Conservation (phyloP, 116 monocot genomes). For the Cymodocea nodosa region DNA sequence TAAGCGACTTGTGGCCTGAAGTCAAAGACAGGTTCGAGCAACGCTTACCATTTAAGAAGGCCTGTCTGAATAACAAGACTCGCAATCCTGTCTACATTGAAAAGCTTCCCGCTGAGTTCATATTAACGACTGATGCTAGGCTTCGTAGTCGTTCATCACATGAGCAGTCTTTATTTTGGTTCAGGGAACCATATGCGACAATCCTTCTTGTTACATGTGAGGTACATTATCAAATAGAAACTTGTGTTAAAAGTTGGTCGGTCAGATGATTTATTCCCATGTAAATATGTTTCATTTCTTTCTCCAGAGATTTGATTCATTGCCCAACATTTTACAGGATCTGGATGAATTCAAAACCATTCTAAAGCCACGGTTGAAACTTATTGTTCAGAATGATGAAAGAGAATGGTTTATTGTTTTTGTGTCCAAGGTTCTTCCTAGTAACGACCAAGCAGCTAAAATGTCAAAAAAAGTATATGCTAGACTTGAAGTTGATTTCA, state of each 20-base stretch:
- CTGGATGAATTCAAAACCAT: conserved; percentile 98
- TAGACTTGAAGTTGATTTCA: conserved; percentile 93
- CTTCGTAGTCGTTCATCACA: conserved; percentile 95
- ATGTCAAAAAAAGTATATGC: conserved; percentile 90
- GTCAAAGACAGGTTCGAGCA: conserved; percentile 80
- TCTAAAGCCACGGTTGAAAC: conserved; percentile 82
- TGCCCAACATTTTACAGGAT: conserved; percentile 33
- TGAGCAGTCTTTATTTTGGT: conserved; percentile 88
- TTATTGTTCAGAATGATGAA: conserved; percentile 99
- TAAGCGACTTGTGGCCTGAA: conserved; percentile 91
- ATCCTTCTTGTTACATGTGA: conserved; percentile 94
- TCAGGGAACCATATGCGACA: conserved; percentile 96
- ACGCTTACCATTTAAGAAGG: conserved; percentile 72
- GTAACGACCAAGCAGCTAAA: conserved; percentile 76
- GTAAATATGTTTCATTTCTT: too few species aligned
- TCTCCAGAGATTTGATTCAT: too few species aligned
- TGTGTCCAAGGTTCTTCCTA: conserved; percentile 86
- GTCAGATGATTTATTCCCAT: too few species aligned
- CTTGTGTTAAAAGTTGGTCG: too few species aligned
- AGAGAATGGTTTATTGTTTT: conserved; percentile 96
- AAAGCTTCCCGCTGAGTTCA: conserved; percentile 73
- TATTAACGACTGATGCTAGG: conserved; percentile 85
- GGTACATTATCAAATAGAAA: conserved; percentile 28
- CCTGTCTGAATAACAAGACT: conserved; percentile 76
- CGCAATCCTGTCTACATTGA: conserved; percentile 73